Evolutionary conservation across 352 stramenopile genomes (phyloP), one percentile per base, ranked within the genome.

Genomic region (Phytophthora boehmeriae): DNA sequence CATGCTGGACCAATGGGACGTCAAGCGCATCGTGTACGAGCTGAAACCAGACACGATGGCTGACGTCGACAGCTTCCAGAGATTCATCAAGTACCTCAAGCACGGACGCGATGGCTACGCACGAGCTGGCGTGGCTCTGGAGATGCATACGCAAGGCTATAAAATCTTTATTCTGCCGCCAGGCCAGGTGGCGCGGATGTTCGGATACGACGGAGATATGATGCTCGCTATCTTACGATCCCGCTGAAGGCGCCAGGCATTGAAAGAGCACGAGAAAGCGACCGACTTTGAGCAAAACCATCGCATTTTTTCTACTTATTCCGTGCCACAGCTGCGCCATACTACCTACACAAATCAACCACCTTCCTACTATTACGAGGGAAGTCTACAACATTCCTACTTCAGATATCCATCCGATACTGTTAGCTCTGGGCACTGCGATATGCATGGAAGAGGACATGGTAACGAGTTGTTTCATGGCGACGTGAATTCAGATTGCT

Each of bases 81-180:
- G 80, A 22, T 88, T 87, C 54, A 57, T 59, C 16, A 59, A 76
- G 19, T 91, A 91, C 56, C 53, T 91, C 32, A 34, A 83, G 13
- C 71, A 57, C 32, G 79, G 83, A 16, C 66, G 75, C 5, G 65
- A 80, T 19, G 66, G 64, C 20, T 42, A 65, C 8, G 47, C 73
- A 8, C 73, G 78, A 22, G 83, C 81, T 16, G 83, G 83, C 0
- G 60, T 85, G 35, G 66, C 78, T 8, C 56, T 76, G 51, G 70
- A 89, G 49, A 77, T 90, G 59, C 79, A 93, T 11, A 59, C 66
- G 0, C 61, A 76, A n/a, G 75, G 79, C 9, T 90, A 76, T 58
- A 93, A 91, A 59, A 43, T 89, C 30, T 91, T 93, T 52, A 78
- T 93, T 44, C 41, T 93, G 16, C 83, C 83, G 10, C 81, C 83